Evolutionary conservation across 345 rosid species (phyloP).

Genomic region (Brassica rapa): DNA sequence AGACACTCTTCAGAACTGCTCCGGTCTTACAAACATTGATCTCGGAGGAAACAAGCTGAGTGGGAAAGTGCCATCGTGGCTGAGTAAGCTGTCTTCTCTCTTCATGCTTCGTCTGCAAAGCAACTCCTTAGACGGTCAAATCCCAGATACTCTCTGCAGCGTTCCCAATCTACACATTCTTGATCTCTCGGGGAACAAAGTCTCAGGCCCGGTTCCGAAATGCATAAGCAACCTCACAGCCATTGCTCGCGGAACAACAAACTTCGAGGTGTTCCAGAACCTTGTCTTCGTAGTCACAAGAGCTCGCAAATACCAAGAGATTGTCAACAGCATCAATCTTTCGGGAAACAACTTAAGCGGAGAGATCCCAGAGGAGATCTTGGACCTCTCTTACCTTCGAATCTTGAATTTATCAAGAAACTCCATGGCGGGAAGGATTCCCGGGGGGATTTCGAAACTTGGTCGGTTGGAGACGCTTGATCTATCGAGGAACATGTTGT

Average conservation of each 20-base stretch:
- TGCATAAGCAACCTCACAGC: slow-evolving; percentile 51
- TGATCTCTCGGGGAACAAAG: slow-evolving; percentile 53
- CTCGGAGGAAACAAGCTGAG: slow-evolving; percentile 53
- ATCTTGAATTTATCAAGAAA: slow-evolving; percentile 47
- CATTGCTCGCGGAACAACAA: slow-evolving; percentile 22
- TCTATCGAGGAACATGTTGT: slow-evolving; percentile 48
- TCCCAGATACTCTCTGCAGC: slow-evolving; percentile 44
- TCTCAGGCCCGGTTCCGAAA: slow-evolving; percentile 47
- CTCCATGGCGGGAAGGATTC: slow-evolving; percentile 36
- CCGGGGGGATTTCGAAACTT: slow-evolving; percentile 36
- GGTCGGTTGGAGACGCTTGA: slow-evolving; percentile 43
- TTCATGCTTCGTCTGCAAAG: slow-evolving; percentile 48
- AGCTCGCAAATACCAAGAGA: slow-evolving; percentile 36
- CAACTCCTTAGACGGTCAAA: slow-evolving; percentile 42
- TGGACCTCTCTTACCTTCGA: slow-evolving; percentile 35
- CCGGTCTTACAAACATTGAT: slow-evolving; percentile 50
- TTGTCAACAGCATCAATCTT: slow-evolving; percentile 41
- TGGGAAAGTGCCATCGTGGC: slow-evolving; percentile 51
- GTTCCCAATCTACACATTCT: slow-evolving; percentile 48
- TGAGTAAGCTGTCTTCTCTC: slow-evolving; percentile 34
- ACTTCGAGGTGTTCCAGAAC: slow-evolving; percentile 7
- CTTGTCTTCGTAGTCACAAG: slow-evolving; percentile 21
- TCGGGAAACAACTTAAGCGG: slow-evolving; percentile 50
- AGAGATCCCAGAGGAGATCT: slow-evolving; percentile 39
- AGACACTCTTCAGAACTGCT: slow-evolving; percentile 51